These are phyloP conservation scores for Thalassiosira allenii DNA, from an alignment of 352 stramenopile genomes.

Conservation along the genomic window DNA sequence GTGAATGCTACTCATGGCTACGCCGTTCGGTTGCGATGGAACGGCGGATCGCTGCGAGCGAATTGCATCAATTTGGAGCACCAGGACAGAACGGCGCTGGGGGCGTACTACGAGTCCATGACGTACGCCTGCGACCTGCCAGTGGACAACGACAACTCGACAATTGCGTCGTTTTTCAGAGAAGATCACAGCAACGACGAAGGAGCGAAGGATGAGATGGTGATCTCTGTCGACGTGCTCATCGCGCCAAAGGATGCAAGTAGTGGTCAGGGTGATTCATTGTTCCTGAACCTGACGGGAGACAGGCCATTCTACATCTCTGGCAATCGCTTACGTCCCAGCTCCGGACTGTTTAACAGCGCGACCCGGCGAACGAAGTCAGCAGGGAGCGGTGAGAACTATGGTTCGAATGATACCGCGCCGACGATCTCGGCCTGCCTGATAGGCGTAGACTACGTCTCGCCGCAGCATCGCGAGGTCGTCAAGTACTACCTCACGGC, in stretches of 20 bases:
- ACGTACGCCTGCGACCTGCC: constrained; percentile 23
- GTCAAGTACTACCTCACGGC: constrained; percentile 21
- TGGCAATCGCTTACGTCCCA: background rate
- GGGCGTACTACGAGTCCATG: constrained; percentile 8
- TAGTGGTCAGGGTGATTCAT: background rate
- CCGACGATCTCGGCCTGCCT: constrained; percentile 17
- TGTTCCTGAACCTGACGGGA: constrained; percentile 12
- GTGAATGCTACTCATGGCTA: constrained; percentile 6
- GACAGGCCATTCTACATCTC: constrained; percentile 15
- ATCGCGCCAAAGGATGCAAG: constrained; percentile 5
- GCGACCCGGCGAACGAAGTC: background rate
- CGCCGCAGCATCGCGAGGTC: constrained; percentile 19
- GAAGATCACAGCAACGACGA: background rate
- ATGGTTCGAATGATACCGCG: background rate
- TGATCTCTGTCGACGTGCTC: constrained; percentile 6
- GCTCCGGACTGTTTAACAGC: constrained; percentile 14
- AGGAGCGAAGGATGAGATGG: background rate
- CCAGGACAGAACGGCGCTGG: background rate
- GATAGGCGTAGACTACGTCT: constrained; percentile 19
- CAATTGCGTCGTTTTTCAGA: too few relatives aligned
- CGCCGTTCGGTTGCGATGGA: background rate
- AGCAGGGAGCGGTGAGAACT: background rate
- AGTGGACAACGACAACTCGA: too few relatives aligned
- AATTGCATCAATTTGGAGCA: background rate
- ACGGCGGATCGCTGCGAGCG: background rate